Evolutionary conservation across 2,329 filamentous ascomycete species (phyloP).

Genomic region (Phoma sp.): DNA sequence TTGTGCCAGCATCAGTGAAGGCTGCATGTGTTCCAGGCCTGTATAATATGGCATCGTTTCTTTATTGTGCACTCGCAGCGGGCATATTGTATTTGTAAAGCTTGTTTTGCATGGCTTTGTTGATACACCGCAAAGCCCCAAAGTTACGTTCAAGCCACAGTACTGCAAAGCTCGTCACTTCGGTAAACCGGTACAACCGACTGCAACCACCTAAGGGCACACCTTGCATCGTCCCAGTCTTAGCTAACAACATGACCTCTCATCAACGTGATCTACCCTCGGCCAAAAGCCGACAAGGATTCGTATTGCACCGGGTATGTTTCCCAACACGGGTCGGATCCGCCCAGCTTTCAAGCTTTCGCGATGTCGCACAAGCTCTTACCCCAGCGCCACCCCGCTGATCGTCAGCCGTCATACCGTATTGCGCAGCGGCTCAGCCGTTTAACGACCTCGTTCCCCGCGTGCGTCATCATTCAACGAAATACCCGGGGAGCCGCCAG

Average conservation of each 20-base stretch:
- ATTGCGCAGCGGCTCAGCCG: conserved; percentile 22
- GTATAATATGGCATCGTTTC: no score
- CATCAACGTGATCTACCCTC: background rate
- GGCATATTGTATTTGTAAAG: no score
- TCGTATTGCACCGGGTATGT: conserved; percentile 14
- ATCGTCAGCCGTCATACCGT: conserved; percentile 17
- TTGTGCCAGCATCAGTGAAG: no score
- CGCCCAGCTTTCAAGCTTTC: conserved; percentile 19
- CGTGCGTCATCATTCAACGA: conserved; percentile 11
- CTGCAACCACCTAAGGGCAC: background rate
- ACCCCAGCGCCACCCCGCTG: conserved; percentile 23
- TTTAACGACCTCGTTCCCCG: conserved; percentile 4
- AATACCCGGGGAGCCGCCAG: conserved; percentile 3
- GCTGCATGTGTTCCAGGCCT: no score
- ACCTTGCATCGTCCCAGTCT: background rate
- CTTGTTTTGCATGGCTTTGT: no score
- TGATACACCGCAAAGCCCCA: no score
- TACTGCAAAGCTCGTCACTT: no score
- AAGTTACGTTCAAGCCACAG: no score
- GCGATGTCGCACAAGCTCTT: conserved; percentile 23
- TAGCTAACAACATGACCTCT: background rate
- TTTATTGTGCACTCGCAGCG: no score
- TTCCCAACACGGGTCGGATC: conserved; percentile 20
- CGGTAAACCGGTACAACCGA: no score
- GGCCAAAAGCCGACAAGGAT: conserved; percentile 13